A percentile compares a stretch with the other conserved stretches of the same genome.
Evolutionary conservation across 1,284 basidiomycete species (phyloP).

Genomic region (Chalciporus piperatoides): DNA sequence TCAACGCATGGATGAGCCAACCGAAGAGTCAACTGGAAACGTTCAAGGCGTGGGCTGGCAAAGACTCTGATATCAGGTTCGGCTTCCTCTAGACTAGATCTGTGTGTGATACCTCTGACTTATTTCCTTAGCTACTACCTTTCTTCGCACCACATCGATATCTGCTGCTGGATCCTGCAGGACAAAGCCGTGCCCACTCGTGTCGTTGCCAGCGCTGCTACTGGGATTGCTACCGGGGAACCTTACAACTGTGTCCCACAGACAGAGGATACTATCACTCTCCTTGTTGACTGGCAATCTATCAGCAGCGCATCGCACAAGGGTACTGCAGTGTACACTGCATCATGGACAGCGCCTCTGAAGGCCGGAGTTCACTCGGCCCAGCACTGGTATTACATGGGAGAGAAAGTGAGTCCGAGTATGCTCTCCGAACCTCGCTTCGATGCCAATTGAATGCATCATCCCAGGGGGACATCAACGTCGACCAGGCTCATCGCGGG

Average conservation of each 20-base stretch:
- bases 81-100: neutral
- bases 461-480: constrained; percentile 77
- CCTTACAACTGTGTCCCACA: constrained; percentile 80
- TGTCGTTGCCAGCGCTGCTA: constrained; percentile 84
- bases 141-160: constrained; percentile 90
- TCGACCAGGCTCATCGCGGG: constrained; percentile 91
- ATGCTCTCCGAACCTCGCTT: neutral
- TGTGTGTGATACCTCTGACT: neutral
- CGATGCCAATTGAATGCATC: constrained; percentile 1
- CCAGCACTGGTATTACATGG: constrained; percentile 95
- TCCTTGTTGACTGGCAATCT: constrained; percentile 90
- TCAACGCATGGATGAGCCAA: constrained; percentile 91
- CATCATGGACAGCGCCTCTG: constrained; percentile 82
- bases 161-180: constrained; percentile 90
- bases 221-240: constrained; percentile 83
- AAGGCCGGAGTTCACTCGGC: constrained; percentile 80
- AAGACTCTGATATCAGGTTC: constrained; percentile 85
- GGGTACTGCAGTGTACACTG: constrained; percentile 86
- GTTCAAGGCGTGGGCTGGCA: constrained; percentile 92
- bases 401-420: constrained; percentile 59
- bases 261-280: constrained; percentile 93
- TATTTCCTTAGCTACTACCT: constrained; percentile 72
- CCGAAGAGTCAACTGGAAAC: constrained; percentile 93
- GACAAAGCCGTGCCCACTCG: constrained; percentile 74
- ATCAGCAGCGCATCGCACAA: constrained; percentile 63